Percentiles rank a stretch among this genome's conserved stretches.
These are phyloP conservation scores for Glebionis coronaria DNA, from an alignment of 129 eudicot genomes.

Conservation along the genomic window DNA sequence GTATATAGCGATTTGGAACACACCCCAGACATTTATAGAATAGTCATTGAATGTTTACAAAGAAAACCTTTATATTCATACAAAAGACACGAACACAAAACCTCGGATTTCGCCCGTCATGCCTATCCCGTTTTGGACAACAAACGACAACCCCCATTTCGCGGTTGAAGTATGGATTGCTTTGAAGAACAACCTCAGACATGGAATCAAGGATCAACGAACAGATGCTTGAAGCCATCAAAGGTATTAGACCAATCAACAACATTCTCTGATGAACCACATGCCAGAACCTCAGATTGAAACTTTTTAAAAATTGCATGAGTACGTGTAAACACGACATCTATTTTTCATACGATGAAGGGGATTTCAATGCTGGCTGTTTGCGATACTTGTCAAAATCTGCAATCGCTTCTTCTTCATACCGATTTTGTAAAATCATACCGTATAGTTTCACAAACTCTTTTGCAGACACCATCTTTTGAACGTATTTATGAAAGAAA, in stretches of 20 bases:
- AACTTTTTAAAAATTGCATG: conserved; percentile 40
- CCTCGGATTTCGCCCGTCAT: conserved; percentile 32
- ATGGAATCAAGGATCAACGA: conserved; percentile 59
- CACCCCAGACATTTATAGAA: conserved; percentile 22
- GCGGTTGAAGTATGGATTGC: too few species aligned
- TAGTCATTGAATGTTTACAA: conserved; percentile 35
- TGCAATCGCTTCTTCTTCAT: conserved; percentile 38
- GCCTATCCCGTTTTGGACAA: conserved; percentile 25
- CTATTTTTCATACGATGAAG: conserved; percentile 39
- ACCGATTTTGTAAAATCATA: conserved; percentile 31
- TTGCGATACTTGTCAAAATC: conserved; percentile 39
- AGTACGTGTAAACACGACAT: conserved; percentile 34
- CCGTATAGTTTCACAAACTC: conserved; percentile 33
- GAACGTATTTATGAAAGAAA: conserved; percentile 35
- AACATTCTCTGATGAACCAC: too few species aligned
- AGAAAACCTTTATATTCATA: conserved; percentile 37
- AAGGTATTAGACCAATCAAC: conserved; percentile 11
- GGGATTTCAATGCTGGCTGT: conserved; percentile 41
- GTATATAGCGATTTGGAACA: conserved; percentile 31
- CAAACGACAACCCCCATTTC: conserved; percentile 42
- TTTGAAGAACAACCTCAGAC: too few species aligned
- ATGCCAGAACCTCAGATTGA: conserved; percentile 31
- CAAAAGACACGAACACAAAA: conserved; percentile 42
- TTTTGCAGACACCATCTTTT: conserved; percentile 32
- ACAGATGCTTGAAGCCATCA: conserved; percentile 97